Conservation (phyloP, 768 basidiomycete genomes). For the Boletus reticulatus region DNA sequence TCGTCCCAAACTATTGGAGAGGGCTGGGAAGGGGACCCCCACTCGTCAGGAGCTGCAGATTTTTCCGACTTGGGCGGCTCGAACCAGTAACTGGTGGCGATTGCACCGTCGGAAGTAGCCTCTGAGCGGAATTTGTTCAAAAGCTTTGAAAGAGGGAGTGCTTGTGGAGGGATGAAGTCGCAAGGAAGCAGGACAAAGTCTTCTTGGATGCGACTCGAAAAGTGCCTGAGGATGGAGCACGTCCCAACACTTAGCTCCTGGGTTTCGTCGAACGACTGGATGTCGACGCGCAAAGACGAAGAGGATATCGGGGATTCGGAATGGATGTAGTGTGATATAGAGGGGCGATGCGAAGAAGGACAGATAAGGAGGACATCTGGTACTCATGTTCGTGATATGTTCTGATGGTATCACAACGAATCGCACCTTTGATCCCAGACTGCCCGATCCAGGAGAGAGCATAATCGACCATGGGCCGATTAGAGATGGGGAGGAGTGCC, state of each 20-base stretch:
- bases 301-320: conserved; percentile 64
- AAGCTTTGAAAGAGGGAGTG: conserved; percentile 64
- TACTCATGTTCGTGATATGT: conserved; percentile 7
- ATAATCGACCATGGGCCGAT: conserved; percentile 85
- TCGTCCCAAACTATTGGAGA: conserved; percentile 70
- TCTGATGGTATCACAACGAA: neutral
- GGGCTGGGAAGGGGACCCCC: conserved; percentile 48
- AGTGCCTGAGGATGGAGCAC: conserved; percentile 72
- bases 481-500: conserved; percentile 83
- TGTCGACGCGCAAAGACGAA: conserved; percentile 67
- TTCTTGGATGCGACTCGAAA: conserved; percentile 68
- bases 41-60: conserved; percentile 58
- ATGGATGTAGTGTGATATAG: conserved; percentile 82
- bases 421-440: conserved; percentile 76
- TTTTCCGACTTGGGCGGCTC: conserved; percentile 51
- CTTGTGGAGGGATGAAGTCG: conserved; percentile 80
- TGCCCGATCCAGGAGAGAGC: conserved; percentile 84
- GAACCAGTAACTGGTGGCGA: conserved; percentile 71
- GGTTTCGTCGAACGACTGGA: conserved; percentile 79
- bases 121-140: conserved; percentile 84
- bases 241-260: conserved; percentile 66
- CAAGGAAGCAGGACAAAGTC: conserved; percentile 92
- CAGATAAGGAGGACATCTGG: conserved; percentile 87
- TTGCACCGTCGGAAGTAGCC: conserved; percentile 55
- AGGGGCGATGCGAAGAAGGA: conserved; percentile 68